A percentile compares a stretch with the other conserved stretches of the same genome.
These are phyloP conservation scores for Leucogyrophana mollusca DNA, from an alignment of 768 basidiomycete genomes.

Conservation along the genomic window DNA sequence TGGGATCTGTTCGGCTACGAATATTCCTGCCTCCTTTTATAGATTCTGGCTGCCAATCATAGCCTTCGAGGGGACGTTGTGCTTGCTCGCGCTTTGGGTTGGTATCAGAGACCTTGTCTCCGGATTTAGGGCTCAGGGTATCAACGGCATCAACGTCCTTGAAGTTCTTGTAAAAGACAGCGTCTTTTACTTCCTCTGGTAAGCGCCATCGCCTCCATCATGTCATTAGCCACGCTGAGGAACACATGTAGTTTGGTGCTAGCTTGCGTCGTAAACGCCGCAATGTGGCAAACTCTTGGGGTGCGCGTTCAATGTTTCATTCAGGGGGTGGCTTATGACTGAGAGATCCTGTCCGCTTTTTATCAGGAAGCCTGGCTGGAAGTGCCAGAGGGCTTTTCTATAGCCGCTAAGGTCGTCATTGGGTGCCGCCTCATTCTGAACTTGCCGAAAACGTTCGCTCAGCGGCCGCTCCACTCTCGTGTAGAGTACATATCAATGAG, in stretches of 20 bases:
- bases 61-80: constrained; percentile 51
- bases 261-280: background rate
- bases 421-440: constrained; percentile 7
- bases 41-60: constrained; percentile 64
- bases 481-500: too few relatives aligned
- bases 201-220: background rate
- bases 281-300: constrained; percentile 3
- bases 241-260: background rate
- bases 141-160: constrained; percentile 31
- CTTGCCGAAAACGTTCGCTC: background rate
- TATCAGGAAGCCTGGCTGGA: constrained; percentile 3
- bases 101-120: constrained; percentile 34
- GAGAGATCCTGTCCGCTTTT: too few relatives aligned
- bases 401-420: constrained; percentile 1
- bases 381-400: constrained; percentile 4
- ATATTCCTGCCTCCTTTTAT: constrained; percentile 44
- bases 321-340: background rate
- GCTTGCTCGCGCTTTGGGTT: constrained; percentile 47
- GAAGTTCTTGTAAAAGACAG: constrained; percentile 55
- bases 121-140: constrained; percentile 41
- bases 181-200: constrained; percentile 36
- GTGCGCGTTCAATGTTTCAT: background rate
- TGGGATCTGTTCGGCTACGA: constrained; percentile 41
- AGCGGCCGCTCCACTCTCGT: background rate
- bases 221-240: background rate